Evolutionary conservation across 202 grass and related monocot genomes (phyloP), one percentile per base, ranked within the genome.

Genomic region (Digitaria exilis): DNA sequence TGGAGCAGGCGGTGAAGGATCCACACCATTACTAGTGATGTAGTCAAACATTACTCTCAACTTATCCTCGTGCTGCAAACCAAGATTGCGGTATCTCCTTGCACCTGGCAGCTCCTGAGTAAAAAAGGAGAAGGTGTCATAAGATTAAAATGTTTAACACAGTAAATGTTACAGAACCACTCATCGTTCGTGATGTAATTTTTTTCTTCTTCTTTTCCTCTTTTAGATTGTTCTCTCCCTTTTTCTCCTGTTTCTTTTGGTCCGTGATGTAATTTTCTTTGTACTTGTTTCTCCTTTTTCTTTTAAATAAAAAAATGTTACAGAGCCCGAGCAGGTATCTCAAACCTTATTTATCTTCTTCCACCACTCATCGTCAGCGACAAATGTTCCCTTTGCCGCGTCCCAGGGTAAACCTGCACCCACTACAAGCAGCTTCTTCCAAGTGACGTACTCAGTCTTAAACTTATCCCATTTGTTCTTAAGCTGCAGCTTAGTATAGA

Each of bases 381-480:
- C 24, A 80, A 80, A 75, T 59, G 81, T 88, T 80, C 87, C 42
- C 60, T 9, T 88, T 63, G 32, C 26, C 15, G 21, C 52, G 16
- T 84, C 65, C 87, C 81, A 88, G 22, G 41, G 51, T 80, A 88
- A 84, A 60, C 43, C 76, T 1, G 25, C 26, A 6, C 69, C 75
- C 2, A 6, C 58, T 54, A 21, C 28, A 80, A 88, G 87, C 19
- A 88, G 50, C 60, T 84, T 80, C 60, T 61, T 84, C 87, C 87
- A 88, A 26, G 30, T 84, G 42, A 50, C 45, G 19, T 88, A 88
- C 5, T 88, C 87, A 75, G 34, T 52, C 87, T 75, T 88, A 58
- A 88, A 70, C 65, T 75, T 88, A 22, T 80, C 87, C 86, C 87
- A 88, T 84, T 84, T 88, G 63, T 88, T 88, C 59, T 88, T 84